A percentile compares a stretch with the other conserved stretches of the same genome.
phyloP scores from a whole-genome alignment of 2,329 filamentous ascomycete species.

The Calonectria ilicicola region DNA sequence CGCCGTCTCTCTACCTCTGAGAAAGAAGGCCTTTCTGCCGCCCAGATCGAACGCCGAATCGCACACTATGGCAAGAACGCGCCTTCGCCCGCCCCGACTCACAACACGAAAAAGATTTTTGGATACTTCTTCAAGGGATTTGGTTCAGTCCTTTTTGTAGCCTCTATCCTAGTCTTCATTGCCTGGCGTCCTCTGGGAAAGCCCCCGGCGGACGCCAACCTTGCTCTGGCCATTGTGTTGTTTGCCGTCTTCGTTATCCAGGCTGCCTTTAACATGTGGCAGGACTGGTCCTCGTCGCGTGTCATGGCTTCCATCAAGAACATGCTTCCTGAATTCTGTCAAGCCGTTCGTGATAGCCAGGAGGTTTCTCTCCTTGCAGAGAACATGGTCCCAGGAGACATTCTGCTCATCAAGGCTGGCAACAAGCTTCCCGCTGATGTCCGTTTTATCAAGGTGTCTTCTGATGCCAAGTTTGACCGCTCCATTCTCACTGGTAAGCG shows the following conservation, averaged over 20 bases:
- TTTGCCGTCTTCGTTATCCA: slow-evolving; percentile 77
- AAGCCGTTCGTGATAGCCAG: slow-evolving; percentile 71
- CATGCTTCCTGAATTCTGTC: slow-evolving; percentile 81
- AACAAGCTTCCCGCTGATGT: slow-evolving; percentile 82
- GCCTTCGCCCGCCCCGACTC: slow-evolving; percentile 30
- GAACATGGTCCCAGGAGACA: slow-evolving; percentile 78
- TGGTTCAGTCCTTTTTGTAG: slow-evolving; percentile 76
- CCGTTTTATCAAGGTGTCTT: slow-evolving; percentile 75
- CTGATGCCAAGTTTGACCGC: slow-evolving; percentile 78
- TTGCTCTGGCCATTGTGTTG: slow-evolving; percentile 80
- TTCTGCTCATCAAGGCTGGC: slow-evolving; percentile 76
- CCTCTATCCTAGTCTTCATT: slow-evolving; percentile 79
- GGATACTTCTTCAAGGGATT: slow-evolving; percentile 85
- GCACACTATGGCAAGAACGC: slow-evolving; percentile 34
- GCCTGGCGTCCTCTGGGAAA: slow-evolving; percentile 81
- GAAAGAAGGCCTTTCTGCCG: slow-evolving; percentile 28
- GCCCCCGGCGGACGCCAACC: slow-evolving; percentile 76
- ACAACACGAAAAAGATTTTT: slow-evolving; percentile 58
- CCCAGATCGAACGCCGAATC: slow-evolving; percentile 25
- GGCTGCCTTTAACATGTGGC: slow-evolving; percentile 77
- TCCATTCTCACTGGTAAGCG: slow-evolving; percentile 68
- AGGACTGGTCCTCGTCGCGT: slow-evolving; percentile 80
- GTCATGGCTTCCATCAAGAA: slow-evolving; percentile 85
- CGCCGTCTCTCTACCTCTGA: slow-evolving; percentile 27
- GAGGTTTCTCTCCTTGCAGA: slow-evolving; percentile 62